These are phyloP conservation scores for Penicillium goetzii DNA, from an alignment of 495 filamentous ascomycete species.

Conservation along the genomic window DNA sequence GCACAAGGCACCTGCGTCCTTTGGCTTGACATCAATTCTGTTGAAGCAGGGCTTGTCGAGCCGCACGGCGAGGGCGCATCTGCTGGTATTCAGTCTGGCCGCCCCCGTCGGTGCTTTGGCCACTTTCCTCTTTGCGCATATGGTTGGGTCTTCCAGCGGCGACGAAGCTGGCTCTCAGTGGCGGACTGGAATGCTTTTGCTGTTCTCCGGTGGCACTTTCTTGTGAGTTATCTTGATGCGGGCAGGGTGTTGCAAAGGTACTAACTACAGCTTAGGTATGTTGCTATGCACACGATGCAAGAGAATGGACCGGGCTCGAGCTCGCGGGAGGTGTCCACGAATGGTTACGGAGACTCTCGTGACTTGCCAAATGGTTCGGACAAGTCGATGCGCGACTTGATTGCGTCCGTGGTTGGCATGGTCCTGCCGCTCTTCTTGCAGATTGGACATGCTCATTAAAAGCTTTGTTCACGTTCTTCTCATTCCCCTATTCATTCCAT, in stretches of 20 bases:
- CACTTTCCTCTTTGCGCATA: slow-evolving; percentile 77
- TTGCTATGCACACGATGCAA: slow-evolving; percentile 98
- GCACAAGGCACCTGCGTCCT: slow-evolving; percentile 95
- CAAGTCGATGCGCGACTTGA: slow-evolving; percentile 57
- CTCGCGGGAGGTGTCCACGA: slow-evolving; percentile 57
- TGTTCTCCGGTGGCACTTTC: slow-evolving; percentile 95
- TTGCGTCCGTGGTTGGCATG: slow-evolving; percentile 86
- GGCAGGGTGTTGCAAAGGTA: background rate
- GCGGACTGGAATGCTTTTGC: slow-evolving; percentile 88
- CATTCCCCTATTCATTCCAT: slow-evolving; percentile 10
- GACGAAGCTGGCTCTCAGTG: slow-evolving; percentile 64
- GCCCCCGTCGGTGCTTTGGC: slow-evolving; percentile 83
- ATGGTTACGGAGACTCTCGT: slow-evolving; percentile 67
- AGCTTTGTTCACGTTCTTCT: background rate
- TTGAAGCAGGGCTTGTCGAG: slow-evolving; percentile 88
- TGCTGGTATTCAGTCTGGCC: slow-evolving; percentile 88
- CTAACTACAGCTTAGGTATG: slow-evolving; percentile 65
- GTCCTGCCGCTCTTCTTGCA: slow-evolving; percentile 85
- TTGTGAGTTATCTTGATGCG: slow-evolving; percentile 62
- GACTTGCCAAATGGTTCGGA: slow-evolving; percentile 44
- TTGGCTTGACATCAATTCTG: slow-evolving; percentile 87
- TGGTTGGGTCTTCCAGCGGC: slow-evolving; percentile 59
- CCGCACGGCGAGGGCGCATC: slow-evolving; percentile 78
- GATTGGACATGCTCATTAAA: slow-evolving; percentile 83
- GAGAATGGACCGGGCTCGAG: slow-evolving; percentile 61